Evolutionary conservation across 345 rosid species (phyloP), one percentile per base, ranked within the genome.

Genomic region (Cochlearia excelsa): DNA sequence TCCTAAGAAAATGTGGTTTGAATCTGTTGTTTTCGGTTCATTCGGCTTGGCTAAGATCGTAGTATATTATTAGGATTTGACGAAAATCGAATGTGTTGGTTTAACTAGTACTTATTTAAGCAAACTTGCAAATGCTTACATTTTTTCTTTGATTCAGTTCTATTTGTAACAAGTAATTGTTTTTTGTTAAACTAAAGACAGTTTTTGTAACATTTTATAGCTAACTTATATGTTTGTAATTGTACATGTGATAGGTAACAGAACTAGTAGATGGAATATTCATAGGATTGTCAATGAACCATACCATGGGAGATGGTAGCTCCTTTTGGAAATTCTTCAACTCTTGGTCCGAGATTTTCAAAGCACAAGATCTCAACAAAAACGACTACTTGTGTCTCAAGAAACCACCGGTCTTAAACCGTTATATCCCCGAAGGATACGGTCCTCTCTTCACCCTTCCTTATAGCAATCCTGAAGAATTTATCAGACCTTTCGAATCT

Each of bases 321-420:
- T 78, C 92, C 7, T 85, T 55, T 46, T 88, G 87, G 95, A 72
- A 84, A 53, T 86, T 91, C 75, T 74, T 88, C 59, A 86, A 60
- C 5, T 54, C 82, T 0, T 86, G 74, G 74, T 88, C 95, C 0
- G 83, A 88, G 54, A 81, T 80, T 35, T 86, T 82, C 63, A 85
- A 59, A 71, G 70, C 78, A 7, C 60, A 66, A 33, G 82, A 65
- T 26, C n/a, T 39, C 9, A 23, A 45, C 2, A 5, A 16, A 8
- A 5, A 27, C 4, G 23, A n/a, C 31, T 46, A 58, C 4, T 30
- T 59, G 5, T 8, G 11, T 40, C 77, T 83, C 30, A 75, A 81
- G 8, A 83, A 68, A 1, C 81, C 81, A 9, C 90, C 96, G 0
- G 57, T 70, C 7, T 46, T 68, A 3, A 40, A 67, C 10, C 80